These are phyloP conservation scores for Amanita fuliginea DNA, from an alignment of 768 basidiomycete species.

Conservation along the genomic window DNA sequence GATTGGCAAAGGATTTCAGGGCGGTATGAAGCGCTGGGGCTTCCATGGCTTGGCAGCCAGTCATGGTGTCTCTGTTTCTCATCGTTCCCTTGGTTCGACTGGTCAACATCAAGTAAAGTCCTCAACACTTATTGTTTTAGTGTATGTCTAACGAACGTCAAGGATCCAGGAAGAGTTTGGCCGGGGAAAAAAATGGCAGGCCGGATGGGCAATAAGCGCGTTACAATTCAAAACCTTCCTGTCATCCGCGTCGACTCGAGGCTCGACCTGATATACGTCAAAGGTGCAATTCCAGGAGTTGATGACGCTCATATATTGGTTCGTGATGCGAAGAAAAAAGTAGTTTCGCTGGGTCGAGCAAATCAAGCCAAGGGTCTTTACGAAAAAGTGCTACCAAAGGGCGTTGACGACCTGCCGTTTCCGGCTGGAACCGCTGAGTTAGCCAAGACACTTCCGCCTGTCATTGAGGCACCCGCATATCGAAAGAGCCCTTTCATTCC, in stretches of 20 bases:
- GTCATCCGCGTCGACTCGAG: conserved; percentile 82
- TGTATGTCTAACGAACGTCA: conserved; percentile 2
- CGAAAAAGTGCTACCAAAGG: conserved; percentile 71
- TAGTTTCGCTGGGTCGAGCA: conserved; percentile 46
- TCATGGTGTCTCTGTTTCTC: conserved; percentile 93
- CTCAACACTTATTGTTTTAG: not conserved
- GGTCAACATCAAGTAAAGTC: conserved; percentile 80
- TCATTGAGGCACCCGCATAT: conserved; percentile 63
- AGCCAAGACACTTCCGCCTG: conserved; percentile 51
- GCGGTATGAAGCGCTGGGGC: conserved; percentile 93
- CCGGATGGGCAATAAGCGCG: conserved; percentile 73
- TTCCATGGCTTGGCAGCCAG: conserved; percentile 87
- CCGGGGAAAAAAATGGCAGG: conserved; percentile 99
- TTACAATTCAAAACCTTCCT: conserved; percentile 79
- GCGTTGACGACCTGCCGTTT: conserved; percentile 80
- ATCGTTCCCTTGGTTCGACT: conserved; percentile 87
- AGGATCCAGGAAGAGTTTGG: conserved; percentile 95
- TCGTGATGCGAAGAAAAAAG: conserved; percentile 83
- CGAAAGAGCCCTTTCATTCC: conserved; percentile 75
- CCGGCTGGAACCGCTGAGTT: conserved; percentile 80
- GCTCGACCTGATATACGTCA: conserved; percentile 83
- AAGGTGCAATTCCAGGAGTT: conserved; percentile 83
- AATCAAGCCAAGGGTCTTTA: conserved; percentile 63
- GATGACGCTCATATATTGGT: conserved; percentile 84
- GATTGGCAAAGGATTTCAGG: conserved; percentile 95